Evolutionary conservation across 495 filamentous ascomycete species (phyloP).

Genomic region (Penicillium macrosclerotiorum): DNA sequence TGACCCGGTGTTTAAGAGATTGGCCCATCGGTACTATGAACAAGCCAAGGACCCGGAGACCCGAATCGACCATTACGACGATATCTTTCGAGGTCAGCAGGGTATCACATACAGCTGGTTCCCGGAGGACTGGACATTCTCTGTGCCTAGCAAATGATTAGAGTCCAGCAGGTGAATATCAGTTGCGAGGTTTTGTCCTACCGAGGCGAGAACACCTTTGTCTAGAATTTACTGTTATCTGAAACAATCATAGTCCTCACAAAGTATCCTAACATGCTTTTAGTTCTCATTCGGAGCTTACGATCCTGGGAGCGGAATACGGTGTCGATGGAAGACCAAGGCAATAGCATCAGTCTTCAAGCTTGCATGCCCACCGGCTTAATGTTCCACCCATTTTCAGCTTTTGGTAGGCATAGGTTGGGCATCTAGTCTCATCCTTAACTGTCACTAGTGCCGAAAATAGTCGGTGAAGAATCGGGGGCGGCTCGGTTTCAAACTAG

Average conservation of each 20-base stretch:
- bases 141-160: slow-evolving; percentile 6
- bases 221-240: too few relatives aligned
- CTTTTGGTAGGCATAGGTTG: neutral
- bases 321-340: too few relatives aligned
- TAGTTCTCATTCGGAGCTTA: too few relatives aligned
- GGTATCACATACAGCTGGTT: slow-evolving; percentile 36
- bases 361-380: too few relatives aligned
- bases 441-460: neutral
- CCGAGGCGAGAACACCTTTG: too few relatives aligned
- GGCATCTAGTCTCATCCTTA: neutral
- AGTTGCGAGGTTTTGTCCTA: too few relatives aligned
- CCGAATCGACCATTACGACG: slow-evolving; percentile 36
- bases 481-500: slow-evolving; percentile 15
- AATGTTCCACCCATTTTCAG: too few relatives aligned
- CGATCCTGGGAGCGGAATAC: too few relatives aligned
- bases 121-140: slow-evolving; percentile 40
- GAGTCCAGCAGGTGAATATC: too few relatives aligned
- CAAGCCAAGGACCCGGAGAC: slow-evolving; percentile 41
- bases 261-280: too few relatives aligned
- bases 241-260: too few relatives aligned
- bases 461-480: slow-evolving; percentile 6
- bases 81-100: slow-evolving; percentile 34
- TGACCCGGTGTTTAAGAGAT: slow-evolving; percentile 32
- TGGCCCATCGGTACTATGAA: slow-evolving; percentile 34
- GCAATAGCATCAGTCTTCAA: too few relatives aligned